Percentiles rank a stretch among this genome's conserved stretches.
Conservation (phyloP, 768 basidiomycete species). For the Tulasnella sp. region DNA sequence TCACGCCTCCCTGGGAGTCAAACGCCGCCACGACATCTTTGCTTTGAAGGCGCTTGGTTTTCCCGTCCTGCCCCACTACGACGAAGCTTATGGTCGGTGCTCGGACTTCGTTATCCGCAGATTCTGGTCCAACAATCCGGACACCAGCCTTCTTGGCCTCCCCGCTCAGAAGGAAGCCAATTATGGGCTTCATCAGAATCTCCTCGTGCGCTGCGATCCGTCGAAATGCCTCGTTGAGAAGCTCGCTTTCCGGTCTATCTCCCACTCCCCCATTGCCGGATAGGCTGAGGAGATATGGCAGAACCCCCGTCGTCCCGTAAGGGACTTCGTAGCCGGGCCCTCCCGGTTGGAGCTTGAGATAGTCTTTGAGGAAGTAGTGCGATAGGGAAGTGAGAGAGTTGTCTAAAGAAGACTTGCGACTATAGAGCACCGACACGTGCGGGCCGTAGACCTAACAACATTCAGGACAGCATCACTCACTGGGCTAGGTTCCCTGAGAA, state of each 20-base stretch:
- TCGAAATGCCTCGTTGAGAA: conserved; percentile 51
- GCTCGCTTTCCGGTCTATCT: conserved; percentile 18
- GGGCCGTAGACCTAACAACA: conserved; percentile 65
- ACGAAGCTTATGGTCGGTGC: conserved; percentile 73
- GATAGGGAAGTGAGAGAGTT: conserved; percentile 55
- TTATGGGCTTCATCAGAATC: conserved; percentile 50
- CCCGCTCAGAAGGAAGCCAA: conserved; percentile 53
- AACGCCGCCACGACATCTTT: conserved; percentile 60
- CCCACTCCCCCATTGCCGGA: conserved; percentile 25
- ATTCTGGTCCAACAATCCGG: conserved; percentile 61
- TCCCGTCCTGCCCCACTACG: conserved; percentile 44
- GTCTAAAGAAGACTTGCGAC: conserved; percentile 49
- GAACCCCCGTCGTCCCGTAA: conserved; percentile 56
- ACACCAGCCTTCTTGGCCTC: conserved; percentile 55
- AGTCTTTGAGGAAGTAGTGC: conserved; percentile 62
- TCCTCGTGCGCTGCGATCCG: conserved; percentile 63
- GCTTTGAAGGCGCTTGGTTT: conserved; percentile 55
- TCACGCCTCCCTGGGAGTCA: conserved; percentile 59
- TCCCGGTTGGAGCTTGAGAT: conserved; percentile 62
- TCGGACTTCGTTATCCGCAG: conserved; percentile 38
- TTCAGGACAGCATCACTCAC: not conserved
- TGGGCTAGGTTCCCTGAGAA: not conserved
- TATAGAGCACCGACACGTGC: conserved; percentile 64
- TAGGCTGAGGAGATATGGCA: conserved; percentile 53
- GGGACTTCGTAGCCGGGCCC: conserved; percentile 72